These are phyloP conservation scores for Cyclostephanos invisitatus DNA, from an alignment of 108 stramenopile genomes.

Conservation along the genomic window DNA sequence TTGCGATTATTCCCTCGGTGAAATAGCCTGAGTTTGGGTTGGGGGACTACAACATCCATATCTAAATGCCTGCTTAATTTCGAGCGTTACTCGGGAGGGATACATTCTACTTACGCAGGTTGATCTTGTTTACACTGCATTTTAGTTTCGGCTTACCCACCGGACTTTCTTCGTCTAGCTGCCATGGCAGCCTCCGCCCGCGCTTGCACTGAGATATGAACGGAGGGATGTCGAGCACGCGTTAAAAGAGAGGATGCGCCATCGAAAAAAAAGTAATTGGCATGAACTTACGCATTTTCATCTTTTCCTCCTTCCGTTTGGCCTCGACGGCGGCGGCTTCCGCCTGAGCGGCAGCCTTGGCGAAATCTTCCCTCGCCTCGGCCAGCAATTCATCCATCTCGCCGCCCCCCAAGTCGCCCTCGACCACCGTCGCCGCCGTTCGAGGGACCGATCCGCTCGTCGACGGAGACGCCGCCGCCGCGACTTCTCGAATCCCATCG, in stretches of 20 bases:
- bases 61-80: too few relatives aligned
- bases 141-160: background rate
- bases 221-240: background rate
- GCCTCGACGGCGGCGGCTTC: slow-evolving; percentile 62
- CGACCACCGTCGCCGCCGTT: slow-evolving; percentile 13
- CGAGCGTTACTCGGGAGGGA: too few relatives aligned
- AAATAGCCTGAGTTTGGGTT: slow-evolving; percentile 33
- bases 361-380: slow-evolving; percentile 45
- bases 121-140: too few relatives aligned
- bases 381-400: slow-evolving; percentile 42
- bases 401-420: slow-evolving; percentile 38
- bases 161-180: slow-evolving; percentile 30
- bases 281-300: slow-evolving; percentile 59
- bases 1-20: slow-evolving; percentile 69
- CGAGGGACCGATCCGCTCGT: slow-evolving; percentile 8
- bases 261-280: background rate
- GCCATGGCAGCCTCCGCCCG: slow-evolving; percentile 49
- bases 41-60: too few relatives aligned
- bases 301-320: slow-evolving; percentile 74
- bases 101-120: too few relatives aligned
- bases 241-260: background rate
- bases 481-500: background rate
- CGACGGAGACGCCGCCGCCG: too few relatives aligned
- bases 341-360: slow-evolving; percentile 35
- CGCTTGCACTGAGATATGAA: slow-evolving; percentile 27